These are phyloP conservation scores for Cladosporium sp. DNA, from an alignment of 2,329 filamentous ascomycete genomes.

Conservation along the genomic window DNA sequence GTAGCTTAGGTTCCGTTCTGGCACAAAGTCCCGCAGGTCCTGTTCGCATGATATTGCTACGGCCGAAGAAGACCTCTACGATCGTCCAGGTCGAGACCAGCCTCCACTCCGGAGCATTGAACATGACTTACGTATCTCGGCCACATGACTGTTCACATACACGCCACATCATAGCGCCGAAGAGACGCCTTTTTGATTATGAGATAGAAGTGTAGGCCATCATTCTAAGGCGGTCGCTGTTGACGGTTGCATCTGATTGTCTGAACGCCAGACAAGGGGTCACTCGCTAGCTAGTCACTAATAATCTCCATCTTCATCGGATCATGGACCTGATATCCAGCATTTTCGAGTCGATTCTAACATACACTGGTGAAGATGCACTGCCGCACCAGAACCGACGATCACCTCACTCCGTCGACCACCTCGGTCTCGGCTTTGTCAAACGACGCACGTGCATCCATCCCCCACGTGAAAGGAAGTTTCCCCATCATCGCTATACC, in stretches of 20 bases:
- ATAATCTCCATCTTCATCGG: background rate
- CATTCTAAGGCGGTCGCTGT: background rate
- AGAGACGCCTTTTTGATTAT: background rate
- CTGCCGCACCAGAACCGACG: background rate
- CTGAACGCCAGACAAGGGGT: background rate
- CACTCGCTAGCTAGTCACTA: background rate
- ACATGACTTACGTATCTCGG: background rate
- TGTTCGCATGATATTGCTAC: background rate
- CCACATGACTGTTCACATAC: conserved; percentile 2
- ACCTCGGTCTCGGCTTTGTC: conserved; percentile 10
- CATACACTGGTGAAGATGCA: background rate
- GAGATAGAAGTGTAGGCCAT: background rate
- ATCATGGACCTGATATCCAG: background rate
- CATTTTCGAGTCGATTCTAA: background rate
- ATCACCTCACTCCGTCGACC: background rate
- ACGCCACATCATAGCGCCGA: background rate
- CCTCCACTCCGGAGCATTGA: background rate
- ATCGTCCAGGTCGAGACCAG: background rate
- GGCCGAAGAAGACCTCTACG: background rate
- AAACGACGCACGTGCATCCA: background rate
- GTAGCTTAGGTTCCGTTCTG: background rate
- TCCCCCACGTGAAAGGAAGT: conserved; percentile 5
- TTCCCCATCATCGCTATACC: conserved; percentile 2
- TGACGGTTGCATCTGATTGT: background rate
- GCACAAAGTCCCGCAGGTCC: background rate